These are phyloP conservation scores for Leishmania aethiopica DNA, from an alignment of 208 protist species.

Conservation along the genomic window DNA sequence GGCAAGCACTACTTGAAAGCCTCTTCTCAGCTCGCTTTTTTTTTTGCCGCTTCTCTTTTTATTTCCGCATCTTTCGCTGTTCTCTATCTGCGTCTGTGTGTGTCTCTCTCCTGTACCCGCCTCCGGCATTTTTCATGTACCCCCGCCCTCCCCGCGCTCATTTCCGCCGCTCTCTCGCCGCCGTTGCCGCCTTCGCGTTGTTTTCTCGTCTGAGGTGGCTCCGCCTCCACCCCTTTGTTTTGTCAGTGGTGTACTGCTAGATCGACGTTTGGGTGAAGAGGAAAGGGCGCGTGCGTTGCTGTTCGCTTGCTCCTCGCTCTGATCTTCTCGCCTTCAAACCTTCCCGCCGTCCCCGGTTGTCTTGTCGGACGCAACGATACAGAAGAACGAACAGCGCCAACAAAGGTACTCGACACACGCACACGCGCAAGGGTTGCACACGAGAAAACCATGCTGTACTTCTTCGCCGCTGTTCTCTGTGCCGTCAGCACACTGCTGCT, in stretches of 20 bases:
- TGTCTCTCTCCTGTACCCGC: not conserved
- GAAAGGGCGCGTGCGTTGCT: not conserved
- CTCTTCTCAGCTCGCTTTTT: not conserved
- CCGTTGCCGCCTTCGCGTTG: not conserved
- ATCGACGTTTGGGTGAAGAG: too few relatives aligned
- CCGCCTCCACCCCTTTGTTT: too few relatives aligned
- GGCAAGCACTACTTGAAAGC: not conserved
- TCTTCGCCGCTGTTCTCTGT: constrained; percentile 41
- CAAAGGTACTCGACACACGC: not conserved
- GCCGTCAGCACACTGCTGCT: constrained; percentile 46
- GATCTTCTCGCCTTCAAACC: not conserved
- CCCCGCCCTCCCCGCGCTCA: too few relatives aligned
- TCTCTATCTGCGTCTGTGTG: not conserved
- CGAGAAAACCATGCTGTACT: constrained; percentile 34
- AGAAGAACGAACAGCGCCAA: not conserved
- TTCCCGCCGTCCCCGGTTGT: not conserved
- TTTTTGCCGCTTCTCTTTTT: not conserved
- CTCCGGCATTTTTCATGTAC: not conserved
- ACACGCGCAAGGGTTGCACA: not conserved
- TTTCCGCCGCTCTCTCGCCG: not conserved
- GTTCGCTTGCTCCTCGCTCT: not conserved
- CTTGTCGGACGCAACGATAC: not conserved
- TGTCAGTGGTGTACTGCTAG: not conserved
- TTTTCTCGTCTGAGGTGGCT: not conserved
- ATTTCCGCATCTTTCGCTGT: not conserved